Conservation (phyloP, 2,329 filamentous ascomycete species). For the Alternaria triticina region DNA sequence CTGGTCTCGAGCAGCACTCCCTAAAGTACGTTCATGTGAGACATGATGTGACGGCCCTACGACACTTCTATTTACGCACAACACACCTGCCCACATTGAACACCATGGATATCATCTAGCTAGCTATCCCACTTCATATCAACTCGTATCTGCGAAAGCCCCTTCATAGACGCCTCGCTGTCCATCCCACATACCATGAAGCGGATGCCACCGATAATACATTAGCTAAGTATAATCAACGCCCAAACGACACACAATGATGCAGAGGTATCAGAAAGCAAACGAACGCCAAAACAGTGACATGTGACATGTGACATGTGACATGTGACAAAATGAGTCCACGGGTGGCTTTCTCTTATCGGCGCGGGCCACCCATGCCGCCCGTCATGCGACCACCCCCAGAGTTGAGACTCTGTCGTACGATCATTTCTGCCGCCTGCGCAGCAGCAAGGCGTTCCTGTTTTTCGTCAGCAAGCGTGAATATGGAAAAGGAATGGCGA, state of each 20-base stretch:
- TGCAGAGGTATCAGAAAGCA: conserved; percentile 22
- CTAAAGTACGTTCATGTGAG: neutral
- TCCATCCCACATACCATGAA: neutral
- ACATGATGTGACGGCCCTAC: neutral
- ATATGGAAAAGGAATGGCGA: neutral
- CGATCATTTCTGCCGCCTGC: conserved; percentile 91
- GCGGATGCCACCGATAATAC: conserved; percentile 1
- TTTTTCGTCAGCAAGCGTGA: neutral
- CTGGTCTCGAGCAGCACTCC: neutral
- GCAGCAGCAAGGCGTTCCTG: conserved; percentile 83
- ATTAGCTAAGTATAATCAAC: neutral
- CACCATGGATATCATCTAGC: neutral
- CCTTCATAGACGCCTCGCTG: neutral
- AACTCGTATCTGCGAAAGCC: neutral
- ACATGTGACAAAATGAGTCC: neutral
- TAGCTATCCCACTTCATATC: neutral
- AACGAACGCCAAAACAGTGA: neutral
- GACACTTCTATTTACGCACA: neutral
- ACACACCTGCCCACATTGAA: neutral
- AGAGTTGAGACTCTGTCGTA: conserved; percentile 82
- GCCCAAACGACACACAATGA: conserved; percentile 4
- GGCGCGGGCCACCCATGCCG: conserved; percentile 14
- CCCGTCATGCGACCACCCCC: conserved; percentile 61
- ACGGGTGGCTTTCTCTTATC: neutral
- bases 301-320: neutral